phyloP scores from a whole-genome alignment of 345 rosid species.

The Durio zibethinus region DNA sequence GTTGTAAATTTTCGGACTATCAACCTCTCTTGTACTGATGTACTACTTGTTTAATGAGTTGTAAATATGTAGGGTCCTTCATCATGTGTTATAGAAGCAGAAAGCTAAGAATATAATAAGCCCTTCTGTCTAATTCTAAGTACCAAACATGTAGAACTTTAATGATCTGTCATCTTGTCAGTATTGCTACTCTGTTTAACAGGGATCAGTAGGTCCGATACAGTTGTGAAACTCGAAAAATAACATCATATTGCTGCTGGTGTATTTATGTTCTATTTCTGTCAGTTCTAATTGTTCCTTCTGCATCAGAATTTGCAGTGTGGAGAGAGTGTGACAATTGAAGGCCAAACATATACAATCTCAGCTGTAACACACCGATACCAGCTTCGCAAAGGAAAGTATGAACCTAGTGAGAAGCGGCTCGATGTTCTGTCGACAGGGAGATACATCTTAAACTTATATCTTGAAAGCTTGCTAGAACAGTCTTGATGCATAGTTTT shows the following conservation, averaged over 20 bases:
- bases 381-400: slow-evolving; percentile 88
- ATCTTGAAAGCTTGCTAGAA: slow-evolving; percentile 61
- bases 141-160: slow-evolving; percentile 11
- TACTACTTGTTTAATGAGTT: slow-evolving; percentile 21
- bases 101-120: slow-evolving; percentile 5
- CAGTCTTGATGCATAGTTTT: slow-evolving; percentile 45
- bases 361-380: slow-evolving; percentile 81
- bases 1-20: background rate
- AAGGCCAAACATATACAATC: slow-evolving; percentile 79
- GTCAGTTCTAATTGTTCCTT: slow-evolving; percentile 5
- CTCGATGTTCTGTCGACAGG: slow-evolving; percentile 82
- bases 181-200: slow-evolving; percentile 16
- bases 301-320: slow-evolving; percentile 73
- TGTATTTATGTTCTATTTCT: slow-evolving; percentile 3
- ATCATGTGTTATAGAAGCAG: slow-evolving; percentile 14
- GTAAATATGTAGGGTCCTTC: slow-evolving; percentile 16
- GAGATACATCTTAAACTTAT: slow-evolving; percentile 70
- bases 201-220: slow-evolving; percentile 6
- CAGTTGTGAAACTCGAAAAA: background rate
- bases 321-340: slow-evolving; percentile 83
- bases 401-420: slow-evolving; percentile 77
- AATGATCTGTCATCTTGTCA: slow-evolving; percentile 14
- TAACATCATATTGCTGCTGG: background rate
- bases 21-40: background rate
- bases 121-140: background rate